These are phyloP conservation scores for Torulaspora gathmanii DNA, from an alignment of 805 yeast genomes.

Conservation along the genomic window DNA sequence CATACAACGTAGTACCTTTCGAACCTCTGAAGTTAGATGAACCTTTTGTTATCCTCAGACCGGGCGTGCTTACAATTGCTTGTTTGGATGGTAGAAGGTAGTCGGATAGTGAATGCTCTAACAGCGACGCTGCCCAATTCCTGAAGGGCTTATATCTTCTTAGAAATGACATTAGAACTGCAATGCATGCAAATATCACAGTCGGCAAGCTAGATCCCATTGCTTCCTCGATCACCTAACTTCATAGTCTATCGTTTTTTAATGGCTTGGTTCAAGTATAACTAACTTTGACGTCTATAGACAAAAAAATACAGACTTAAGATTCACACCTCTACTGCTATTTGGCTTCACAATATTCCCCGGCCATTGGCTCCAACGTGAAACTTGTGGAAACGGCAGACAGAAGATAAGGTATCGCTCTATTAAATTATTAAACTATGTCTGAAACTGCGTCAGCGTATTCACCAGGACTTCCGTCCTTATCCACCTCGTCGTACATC, in stretches of 20 bases:
- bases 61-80: constrained; percentile 12
- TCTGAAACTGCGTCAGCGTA: constrained; percentile 5
- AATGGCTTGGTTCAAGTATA: neutral
- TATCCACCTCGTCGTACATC: constrained; percentile 6
- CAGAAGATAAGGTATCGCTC: neutral
- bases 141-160: constrained; percentile 22
- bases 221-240: neutral
- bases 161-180: constrained; percentile 21
- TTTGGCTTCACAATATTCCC: no score
- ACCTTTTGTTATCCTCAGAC: constrained; percentile 13
- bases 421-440: constrained; percentile 3
- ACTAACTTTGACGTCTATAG: neutral
- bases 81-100: constrained; percentile 14
- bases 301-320: neutral
- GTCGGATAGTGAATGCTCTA: constrained; percentile 18
- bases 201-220: constrained; percentile 7
- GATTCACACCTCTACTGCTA: neutral
- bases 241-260: neutral
- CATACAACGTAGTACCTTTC: constrained; percentile 9
- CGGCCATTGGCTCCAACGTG: neutral
- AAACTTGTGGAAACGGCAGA: neutral
- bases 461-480: neutral
- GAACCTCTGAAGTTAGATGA: constrained; percentile 6
- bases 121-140: constrained; percentile 17
- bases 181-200: constrained; percentile 15